These are phyloP conservation scores for Candida ipomoeae DNA, from an alignment of 805 yeast genomes.

Conservation along the genomic window DNA sequence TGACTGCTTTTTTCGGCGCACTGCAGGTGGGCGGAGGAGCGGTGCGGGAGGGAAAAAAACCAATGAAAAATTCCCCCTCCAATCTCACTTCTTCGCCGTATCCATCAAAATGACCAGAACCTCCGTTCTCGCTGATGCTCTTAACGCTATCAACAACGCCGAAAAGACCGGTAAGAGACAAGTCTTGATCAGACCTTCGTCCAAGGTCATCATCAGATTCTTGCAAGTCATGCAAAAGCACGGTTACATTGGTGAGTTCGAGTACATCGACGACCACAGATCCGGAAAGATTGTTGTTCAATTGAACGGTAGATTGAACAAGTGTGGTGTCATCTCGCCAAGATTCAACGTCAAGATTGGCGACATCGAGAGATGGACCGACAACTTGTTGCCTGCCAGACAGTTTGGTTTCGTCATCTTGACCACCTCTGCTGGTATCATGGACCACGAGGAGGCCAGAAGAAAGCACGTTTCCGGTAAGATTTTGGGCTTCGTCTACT, in stretches of 20 bases:
- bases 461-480: constrained; percentile 99
- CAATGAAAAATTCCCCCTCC: constrained; percentile 4
- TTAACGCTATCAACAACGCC: constrained; percentile 97
- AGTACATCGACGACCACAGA: constrained; percentile 35
- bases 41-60: constrained; percentile 1
- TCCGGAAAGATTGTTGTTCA: constrained; percentile 36
- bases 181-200: constrained; percentile 96
- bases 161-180: constrained; percentile 99
- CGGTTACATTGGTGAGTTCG: constrained; percentile 37
- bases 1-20: constrained; percentile 15
- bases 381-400: constrained; percentile 97
- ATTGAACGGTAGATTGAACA: constrained; percentile 46
- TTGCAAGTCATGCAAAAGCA: constrained; percentile 96
- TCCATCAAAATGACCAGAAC: constrained; percentile 78
- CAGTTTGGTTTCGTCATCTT: constrained; percentile 97
- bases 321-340: constrained; percentile 98
- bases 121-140: constrained; percentile 97
- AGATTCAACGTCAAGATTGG: constrained; percentile 95
- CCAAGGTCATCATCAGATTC: constrained; percentile 97
- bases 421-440: constrained; percentile 98
- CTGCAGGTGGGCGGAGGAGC: constrained; percentile 1
- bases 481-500: constrained; percentile 97
- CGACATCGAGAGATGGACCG: constrained; percentile 98
- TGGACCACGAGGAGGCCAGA: constrained; percentile 99
- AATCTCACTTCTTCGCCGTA: constrained; percentile 2